Evolutionary conservation across 176 grass and related monocot genomes (phyloP).

Genomic region (Phoenix dactylifera): DNA sequence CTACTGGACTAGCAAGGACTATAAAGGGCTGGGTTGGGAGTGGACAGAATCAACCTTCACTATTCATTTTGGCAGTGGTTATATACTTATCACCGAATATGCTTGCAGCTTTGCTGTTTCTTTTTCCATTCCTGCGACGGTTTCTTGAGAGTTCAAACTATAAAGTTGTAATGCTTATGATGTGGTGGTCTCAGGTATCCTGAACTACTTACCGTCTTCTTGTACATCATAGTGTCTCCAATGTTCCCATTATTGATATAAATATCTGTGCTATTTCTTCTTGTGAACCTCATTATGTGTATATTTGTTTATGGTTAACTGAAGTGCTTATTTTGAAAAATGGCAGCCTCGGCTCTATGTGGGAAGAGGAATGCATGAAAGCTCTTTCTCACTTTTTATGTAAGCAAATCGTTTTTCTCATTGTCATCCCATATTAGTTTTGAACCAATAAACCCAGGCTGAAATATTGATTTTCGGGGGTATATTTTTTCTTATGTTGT

Average conservation of each 20-base stretch:
- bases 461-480: slow-evolving; percentile 8
- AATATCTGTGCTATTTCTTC: no score
- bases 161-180: slow-evolving; percentile 53
- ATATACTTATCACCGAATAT: slow-evolving; percentile 73
- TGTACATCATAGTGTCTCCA: neutral
- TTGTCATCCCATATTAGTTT: no score
- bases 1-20: slow-evolving; percentile 52
- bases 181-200: slow-evolving; percentile 99
- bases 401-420: slow-evolving; percentile 28
- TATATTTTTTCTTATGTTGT: neutral
- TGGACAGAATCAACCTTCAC: slow-evolving; percentile 56
- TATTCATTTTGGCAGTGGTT: slow-evolving; percentile 60
- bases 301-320: no score
- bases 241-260: no score
- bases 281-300: no score
- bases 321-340: no score
- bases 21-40: slow-evolving; percentile 80
- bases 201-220: slow-evolving; percentile 1
- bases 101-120: slow-evolving; percentile 58
- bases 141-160: slow-evolving; percentile 66
- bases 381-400: slow-evolving; percentile 86
- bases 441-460: no score
- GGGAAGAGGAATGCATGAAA: slow-evolving; percentile 98
- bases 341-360: slow-evolving; percentile 77
- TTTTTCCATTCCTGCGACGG: slow-evolving; percentile 59